A percentile compares a stretch with the other conserved stretches of the same genome.
Conservation (phyloP, 441 rosid genomes). For the Aleurites moluccanus region DNA sequence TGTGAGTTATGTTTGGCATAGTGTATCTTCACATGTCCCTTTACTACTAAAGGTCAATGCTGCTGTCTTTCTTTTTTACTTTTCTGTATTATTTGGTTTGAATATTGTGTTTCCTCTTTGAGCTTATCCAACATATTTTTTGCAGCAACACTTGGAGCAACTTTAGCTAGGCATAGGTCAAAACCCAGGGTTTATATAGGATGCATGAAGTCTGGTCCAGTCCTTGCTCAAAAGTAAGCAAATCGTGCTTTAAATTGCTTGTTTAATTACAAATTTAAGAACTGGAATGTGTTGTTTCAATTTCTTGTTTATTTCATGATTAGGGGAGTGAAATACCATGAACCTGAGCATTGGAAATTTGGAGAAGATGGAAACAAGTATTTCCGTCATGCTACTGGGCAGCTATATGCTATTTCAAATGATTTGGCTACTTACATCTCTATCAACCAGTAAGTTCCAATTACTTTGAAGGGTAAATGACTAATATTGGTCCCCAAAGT, state of each 20-base stretch:
- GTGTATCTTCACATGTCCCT: not conserved
- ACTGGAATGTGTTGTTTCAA: not conserved
- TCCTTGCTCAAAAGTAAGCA: slow-evolving; percentile 81
- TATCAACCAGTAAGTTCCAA: slow-evolving; percentile 65
- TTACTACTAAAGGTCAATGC: not conserved
- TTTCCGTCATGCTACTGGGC: slow-evolving; percentile 96
- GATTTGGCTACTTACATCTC: slow-evolving; percentile 85
- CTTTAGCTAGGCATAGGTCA: slow-evolving; percentile 58
- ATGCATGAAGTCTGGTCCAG: slow-evolving; percentile 92
- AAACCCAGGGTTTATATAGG: slow-evolving; percentile 76
- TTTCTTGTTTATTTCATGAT: slow-evolving; percentile 11
- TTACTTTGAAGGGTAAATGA: not conserved
- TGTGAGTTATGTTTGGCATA: not conserved
- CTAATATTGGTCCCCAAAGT: not conserved
- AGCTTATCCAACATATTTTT: slow-evolving; percentile 7
- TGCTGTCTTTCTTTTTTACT: not conserved
- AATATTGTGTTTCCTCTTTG: not conserved
- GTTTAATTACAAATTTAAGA: not conserved
- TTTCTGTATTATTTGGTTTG: not conserved
- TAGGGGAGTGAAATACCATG: slow-evolving; percentile 93
- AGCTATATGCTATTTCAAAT: slow-evolving; percentile 83
- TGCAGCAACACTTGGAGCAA: slow-evolving; percentile 74
- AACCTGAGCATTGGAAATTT: slow-evolving; percentile 95
- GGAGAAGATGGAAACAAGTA: slow-evolving; percentile 89
- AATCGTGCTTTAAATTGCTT: slow-evolving; percentile 3